Base-by-base conservation (phyloP, 805 yeast genomes). In the Yarrowia sp. region DNA sequence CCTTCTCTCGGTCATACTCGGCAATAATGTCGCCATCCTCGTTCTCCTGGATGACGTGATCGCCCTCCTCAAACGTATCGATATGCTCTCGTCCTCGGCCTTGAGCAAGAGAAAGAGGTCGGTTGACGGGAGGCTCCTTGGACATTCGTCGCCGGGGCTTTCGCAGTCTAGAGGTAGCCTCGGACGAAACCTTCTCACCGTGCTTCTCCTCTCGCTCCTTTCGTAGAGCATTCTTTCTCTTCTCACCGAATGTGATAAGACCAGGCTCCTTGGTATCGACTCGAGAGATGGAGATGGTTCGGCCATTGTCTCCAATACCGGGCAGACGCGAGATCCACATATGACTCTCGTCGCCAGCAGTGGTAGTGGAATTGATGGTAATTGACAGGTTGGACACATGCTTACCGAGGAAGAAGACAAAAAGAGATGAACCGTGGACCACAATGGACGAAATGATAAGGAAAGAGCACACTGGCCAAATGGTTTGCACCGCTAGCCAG, bases 351-450 rank as follows among this genome's bases (percentile, higher is more conserved):
- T 83, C 85, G 28, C 85, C 83, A 28, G 81, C 82, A 22, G 89
- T 85, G 24, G 63, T 58, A 21, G 97, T 91, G 73, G 90, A 88
- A 0, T 98, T 85, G 88, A 92, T 89, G 1, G 97, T 89, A 70
- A 93, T 84, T 1, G 97, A 90, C 87, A 95, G 89, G 62, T 96
- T 88, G 78, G 92, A 92, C 74, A 93, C 82, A 66, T 93, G 88
- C 71, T 87, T 89, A 56, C 99, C 98, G 22, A 88, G 77, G 5
- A 90, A 83, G 67, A 82, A 79, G 17, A 85, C 90, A 4, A 95
- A 95, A 26, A 90, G 91, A 0, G 96, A 90, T 0, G 96, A 90
- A 3, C 98, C 98, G 75, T 92, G 98, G 22, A 92, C 93, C 19
- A 89, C 78, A 70, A 92, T 90, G 0, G 97, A 92, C 0, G 92